phyloP scores from a whole-genome alignment of 2,329 filamentous ascomycete species.

The Orbilia quercus region DNA sequence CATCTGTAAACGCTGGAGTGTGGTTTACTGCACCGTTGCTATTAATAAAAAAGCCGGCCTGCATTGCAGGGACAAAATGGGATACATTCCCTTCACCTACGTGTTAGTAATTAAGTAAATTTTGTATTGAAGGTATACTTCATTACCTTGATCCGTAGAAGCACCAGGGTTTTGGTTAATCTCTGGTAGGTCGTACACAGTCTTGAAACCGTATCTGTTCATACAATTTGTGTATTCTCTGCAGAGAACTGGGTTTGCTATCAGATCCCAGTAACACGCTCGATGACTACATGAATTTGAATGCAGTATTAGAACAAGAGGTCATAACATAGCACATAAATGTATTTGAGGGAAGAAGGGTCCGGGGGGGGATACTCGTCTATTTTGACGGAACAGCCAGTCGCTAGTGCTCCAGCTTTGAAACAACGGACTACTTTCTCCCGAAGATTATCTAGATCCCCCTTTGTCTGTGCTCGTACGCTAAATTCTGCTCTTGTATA shows the following conservation, averaged over 20 bases:
- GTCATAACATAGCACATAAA: no score
- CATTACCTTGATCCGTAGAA: conserved; percentile 44
- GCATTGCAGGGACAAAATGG: conserved; percentile 63
- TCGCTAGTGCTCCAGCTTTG: conserved; percentile 63
- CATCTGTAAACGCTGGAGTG: conserved; percentile 68
- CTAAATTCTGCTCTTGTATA: conserved; percentile 66
- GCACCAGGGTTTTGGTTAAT: conserved; percentile 41
- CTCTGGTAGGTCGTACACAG: conserved; percentile 30
- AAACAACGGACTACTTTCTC: conserved; percentile 65
- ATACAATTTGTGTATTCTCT: conserved; percentile 31
- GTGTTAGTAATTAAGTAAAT: conserved; percentile 37
- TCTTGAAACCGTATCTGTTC: conserved; percentile 34
- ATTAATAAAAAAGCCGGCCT: conserved; percentile 65
- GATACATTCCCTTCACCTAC: conserved; percentile 65
- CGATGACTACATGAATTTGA: conserved; percentile 10
- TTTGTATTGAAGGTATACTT: not conserved
- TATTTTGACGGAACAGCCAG: conserved; percentile 60
- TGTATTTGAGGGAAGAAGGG: no score
- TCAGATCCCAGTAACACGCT: conserved; percentile 30
- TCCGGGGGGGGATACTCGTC: conserved; percentile 48
- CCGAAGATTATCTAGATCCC: conserved; percentile 64
- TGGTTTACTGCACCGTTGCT: conserved; percentile 66
- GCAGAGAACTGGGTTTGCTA: conserved; percentile 35
- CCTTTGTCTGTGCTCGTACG: conserved; percentile 65
- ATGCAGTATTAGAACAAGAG: not conserved